A percentile compares a stretch with the other conserved stretches of the same genome.
These are phyloP conservation scores for Leishmania guyanensis DNA, from an alignment of 208 protist species.

Conservation along the genomic window DNA sequence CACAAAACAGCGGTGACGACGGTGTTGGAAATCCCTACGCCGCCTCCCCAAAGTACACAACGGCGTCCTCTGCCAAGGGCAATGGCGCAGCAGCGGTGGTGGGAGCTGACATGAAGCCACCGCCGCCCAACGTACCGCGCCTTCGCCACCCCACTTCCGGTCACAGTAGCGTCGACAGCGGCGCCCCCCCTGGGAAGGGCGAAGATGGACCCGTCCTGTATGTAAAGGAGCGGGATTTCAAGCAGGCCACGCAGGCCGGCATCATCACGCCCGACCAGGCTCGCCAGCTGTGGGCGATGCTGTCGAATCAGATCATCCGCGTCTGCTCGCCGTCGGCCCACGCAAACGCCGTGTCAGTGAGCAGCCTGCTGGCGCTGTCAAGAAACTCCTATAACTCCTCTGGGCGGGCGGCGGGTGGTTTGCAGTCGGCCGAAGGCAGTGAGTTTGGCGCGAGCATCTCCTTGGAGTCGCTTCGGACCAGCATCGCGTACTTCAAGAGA, in stretches of 20 bases:
- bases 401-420: constrained; percentile 2
- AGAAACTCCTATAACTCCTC: constrained; percentile 19
- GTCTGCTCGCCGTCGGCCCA: constrained; percentile 36
- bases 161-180: not conserved
- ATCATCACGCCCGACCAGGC: constrained; percentile 88
- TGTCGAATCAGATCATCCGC: constrained; percentile 78
- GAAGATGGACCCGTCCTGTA: constrained; percentile 40
- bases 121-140: constrained; percentile 15
- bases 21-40: constrained; percentile 7
- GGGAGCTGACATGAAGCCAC: not conserved
- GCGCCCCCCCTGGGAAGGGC: not conserved
- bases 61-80: constrained; percentile 3
- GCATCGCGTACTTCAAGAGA: constrained; percentile 77
- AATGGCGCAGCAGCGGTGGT: not conserved
- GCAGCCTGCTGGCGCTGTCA: constrained; percentile 50
- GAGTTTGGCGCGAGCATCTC: constrained; percentile 67
- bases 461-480: constrained; percentile 65
- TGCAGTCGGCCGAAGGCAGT: not conserved
- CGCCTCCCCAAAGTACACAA: constrained; percentile 13
- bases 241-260: constrained; percentile 62
- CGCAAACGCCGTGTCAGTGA: constrained; percentile 34
- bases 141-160: constrained; percentile 7
- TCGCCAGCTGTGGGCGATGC: constrained; percentile 86
- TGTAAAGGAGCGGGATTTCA: constrained; percentile 76
- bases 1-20: not conserved